Evolutionary conservation across 208 protist genomes (phyloP).

Genomic region (Phytomonas sp.): DNA sequence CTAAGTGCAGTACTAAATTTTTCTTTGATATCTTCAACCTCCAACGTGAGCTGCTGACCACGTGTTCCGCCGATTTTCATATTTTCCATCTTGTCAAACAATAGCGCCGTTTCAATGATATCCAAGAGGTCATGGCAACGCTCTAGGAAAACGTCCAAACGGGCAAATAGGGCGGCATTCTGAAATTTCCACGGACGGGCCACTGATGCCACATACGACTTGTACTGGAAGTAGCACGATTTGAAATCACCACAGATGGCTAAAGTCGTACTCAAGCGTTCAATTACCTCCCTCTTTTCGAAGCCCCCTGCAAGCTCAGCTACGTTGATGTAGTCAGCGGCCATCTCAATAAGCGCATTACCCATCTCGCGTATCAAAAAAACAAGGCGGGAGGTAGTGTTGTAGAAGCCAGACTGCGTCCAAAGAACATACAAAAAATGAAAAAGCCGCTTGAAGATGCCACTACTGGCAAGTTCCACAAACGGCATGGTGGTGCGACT

Average conservation of each 20-base stretch:
- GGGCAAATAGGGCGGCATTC: slow-evolving; percentile 91
- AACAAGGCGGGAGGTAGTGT: slow-evolving; percentile 86
- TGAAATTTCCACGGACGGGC: slow-evolving; percentile 92
- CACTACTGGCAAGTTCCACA: slow-evolving; percentile 62
- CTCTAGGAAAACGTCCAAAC: slow-evolving; percentile 94
- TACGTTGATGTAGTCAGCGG: slow-evolving; percentile 83
- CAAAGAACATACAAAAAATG: slow-evolving; percentile 92
- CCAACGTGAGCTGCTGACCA: slow-evolving; percentile 78
- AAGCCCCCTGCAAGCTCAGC: slow-evolving; percentile 88
- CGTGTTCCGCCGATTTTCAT: slow-evolving; percentile 94
- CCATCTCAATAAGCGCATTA: slow-evolving; percentile 93
- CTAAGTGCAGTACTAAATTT: slow-evolving; percentile 70
- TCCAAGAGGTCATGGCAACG: slow-evolving; percentile 95
- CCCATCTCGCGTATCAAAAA: slow-evolving; percentile 93
- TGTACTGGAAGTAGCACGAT: slow-evolving; percentile 92
- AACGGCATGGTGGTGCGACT: slow-evolving; percentile 56
- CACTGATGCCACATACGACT: slow-evolving; percentile 74
- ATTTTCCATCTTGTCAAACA: slow-evolving; percentile 95
- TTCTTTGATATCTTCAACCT: slow-evolving; percentile 87
- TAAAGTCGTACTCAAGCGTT: slow-evolving; percentile 77
- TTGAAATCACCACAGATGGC: slow-evolving; percentile 91
- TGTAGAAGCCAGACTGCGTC: slow-evolving; percentile 92
- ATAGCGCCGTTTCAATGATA: slow-evolving; percentile 88
- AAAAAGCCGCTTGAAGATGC: slow-evolving; percentile 86
- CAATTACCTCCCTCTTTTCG: slow-evolving; percentile 91